A percentile compares a stretch with the other conserved stretches of the same genome.
Evolutionary conservation across 768 basidiomycete genomes (phyloP).

Genomic region (Phylloporus scabripes): DNA sequence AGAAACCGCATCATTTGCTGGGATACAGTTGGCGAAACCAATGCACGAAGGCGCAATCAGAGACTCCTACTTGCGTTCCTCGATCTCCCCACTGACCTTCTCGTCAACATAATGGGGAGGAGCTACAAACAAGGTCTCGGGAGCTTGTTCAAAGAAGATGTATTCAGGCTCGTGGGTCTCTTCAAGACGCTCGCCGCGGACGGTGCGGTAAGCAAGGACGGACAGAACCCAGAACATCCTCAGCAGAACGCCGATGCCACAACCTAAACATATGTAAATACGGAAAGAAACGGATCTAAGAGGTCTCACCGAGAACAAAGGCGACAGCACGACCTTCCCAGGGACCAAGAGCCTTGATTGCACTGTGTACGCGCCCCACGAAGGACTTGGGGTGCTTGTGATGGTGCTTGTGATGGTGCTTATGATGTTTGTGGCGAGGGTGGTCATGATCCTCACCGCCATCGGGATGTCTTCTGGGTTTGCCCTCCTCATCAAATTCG

Average conservation of each 20-base stretch:
- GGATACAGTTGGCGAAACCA: not conserved
- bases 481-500: slow-evolving; percentile 6
- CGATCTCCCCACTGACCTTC: slow-evolving; percentile 34
- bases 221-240: slow-evolving; percentile 75
- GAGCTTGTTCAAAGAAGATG: slow-evolving; percentile 42
- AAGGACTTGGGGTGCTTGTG: slow-evolving; percentile 38
- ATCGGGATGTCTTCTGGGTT: slow-evolving; percentile 7
- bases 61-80: slow-evolving; percentile 16
- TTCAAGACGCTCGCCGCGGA: slow-evolving; percentile 42
- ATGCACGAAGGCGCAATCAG: not conserved
- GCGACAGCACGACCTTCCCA: slow-evolving; percentile 84
- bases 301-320: slow-evolving; percentile 67
- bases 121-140: slow-evolving; percentile 43
- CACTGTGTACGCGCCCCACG: slow-evolving; percentile 54
- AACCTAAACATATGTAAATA: slow-evolving; percentile 41
- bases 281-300: not conserved
- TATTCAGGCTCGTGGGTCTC: slow-evolving; percentile 36
- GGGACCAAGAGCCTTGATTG: slow-evolving; percentile 64
- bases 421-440: slow-evolving; percentile 16
- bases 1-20: not conserved
- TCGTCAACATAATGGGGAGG: slow-evolving; percentile 60
- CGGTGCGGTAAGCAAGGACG: slow-evolving; percentile 54
- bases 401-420: slow-evolving; percentile 11
- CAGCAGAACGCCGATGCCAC: slow-evolving; percentile 75
- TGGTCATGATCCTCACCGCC: not conserved